These are phyloP conservation scores for Nemania abortiva DNA, from an alignment of 2,329 filamentous ascomycete species.

Conservation along the genomic window DNA sequence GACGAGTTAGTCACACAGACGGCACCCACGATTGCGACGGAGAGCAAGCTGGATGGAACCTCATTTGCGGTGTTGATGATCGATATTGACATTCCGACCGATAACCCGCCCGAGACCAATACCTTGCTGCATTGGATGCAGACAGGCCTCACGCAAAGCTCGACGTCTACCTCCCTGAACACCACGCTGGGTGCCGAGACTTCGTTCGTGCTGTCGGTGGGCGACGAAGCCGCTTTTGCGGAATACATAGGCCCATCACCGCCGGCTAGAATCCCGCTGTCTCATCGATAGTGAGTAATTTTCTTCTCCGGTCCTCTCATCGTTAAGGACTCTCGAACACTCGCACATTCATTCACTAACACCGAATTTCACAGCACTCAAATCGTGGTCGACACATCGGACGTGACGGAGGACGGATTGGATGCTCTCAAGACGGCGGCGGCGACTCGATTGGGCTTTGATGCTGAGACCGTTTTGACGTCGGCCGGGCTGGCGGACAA, in stretches of 20 bases:
- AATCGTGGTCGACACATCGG: conserved; percentile 50
- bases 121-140: conserved; percentile 61
- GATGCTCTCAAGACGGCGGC: conserved; percentile 46
- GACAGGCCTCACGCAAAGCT: conserved; percentile 52
- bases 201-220: conserved; percentile 43
- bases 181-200: conserved; percentile 41
- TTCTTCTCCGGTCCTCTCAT: not conserved
- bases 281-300: conserved; percentile 46
- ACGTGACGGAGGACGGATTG: conserved; percentile 42
- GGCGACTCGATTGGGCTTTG: conserved; percentile 45
- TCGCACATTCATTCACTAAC: conserved; percentile 25
- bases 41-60: conserved; percentile 54
- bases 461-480: conserved; percentile 44
- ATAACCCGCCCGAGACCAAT: conserved; percentile 52
- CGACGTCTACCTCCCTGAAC: conserved; percentile 41
- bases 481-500: conserved; percentile 49
- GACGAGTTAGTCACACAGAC: conserved; percentile 50
- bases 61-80: conserved; percentile 59
- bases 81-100: conserved; percentile 62
- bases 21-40: conserved; percentile 54
- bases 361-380: conserved; percentile 39
- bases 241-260: conserved; percentile 48
- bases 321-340: not conserved
- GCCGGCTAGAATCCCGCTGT: conserved; percentile 48
- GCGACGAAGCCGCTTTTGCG: conserved; percentile 43